These are phyloP conservation scores for Spergularia marina DNA, from an alignment of 148 eudicot species.

Conservation along the genomic window DNA sequence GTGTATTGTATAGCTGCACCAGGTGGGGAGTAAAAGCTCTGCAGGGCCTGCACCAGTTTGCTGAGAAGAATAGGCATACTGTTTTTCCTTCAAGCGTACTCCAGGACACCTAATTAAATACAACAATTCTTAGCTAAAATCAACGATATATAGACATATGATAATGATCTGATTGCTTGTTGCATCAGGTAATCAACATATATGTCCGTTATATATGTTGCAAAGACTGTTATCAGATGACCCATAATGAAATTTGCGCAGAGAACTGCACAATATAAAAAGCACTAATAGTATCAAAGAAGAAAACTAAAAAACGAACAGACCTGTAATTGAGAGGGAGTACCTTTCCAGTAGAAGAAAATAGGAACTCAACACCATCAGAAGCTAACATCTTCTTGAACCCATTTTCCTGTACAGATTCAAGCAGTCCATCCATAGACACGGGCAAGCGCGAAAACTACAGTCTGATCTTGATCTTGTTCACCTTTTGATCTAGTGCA, in stretches of 20 bases:
- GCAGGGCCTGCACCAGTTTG: slow-evolving; percentile 64
- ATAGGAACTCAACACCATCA: slow-evolving; percentile 43
- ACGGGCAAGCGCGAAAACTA: neutral
- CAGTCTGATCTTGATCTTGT: neutral
- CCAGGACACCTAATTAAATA: slow-evolving; percentile 31
- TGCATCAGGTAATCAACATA: neutral
- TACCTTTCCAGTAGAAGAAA: slow-evolving; percentile 46
- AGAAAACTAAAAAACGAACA: neutral
- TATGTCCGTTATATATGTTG: no score
- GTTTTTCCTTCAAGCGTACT: slow-evolving; percentile 35
- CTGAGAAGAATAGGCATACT: slow-evolving; percentile 51
- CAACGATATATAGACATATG: no score
- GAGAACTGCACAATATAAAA: no score
- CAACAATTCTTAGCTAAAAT: neutral
- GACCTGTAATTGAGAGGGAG: neutral
- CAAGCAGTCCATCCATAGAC: slow-evolving; percentile 25
- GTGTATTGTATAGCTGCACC: slow-evolving; percentile 37
- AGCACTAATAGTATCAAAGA: no score
- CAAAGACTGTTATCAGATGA: neutral
- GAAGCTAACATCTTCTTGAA: slow-evolving; percentile 31
- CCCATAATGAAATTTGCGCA: no score
- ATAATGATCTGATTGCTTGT: no score
- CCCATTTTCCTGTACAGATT: slow-evolving; percentile 19
- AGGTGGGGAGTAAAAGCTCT: slow-evolving; percentile 39
- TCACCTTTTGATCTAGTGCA: neutral